Conservation (phyloP, 306 rosid genomes). For the Nissolia schottii region DNA sequence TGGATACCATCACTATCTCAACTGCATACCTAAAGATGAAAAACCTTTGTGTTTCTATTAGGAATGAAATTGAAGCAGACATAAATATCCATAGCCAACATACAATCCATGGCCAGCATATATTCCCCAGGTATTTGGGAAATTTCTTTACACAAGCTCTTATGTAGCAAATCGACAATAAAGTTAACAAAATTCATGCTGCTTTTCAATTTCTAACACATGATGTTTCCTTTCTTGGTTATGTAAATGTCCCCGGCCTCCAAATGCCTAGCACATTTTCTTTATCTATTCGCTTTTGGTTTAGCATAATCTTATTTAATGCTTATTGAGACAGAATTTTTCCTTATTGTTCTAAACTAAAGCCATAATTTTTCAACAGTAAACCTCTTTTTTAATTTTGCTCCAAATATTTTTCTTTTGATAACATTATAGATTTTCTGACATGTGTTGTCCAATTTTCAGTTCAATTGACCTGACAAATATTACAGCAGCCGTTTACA, state of each 20-base stretch:
- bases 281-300: not conserved
- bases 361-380: not conserved
- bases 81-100: conserved; percentile 78
- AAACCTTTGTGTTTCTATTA: conserved; percentile 60
- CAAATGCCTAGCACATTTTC: not conserved
- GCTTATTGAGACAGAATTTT: not conserved
- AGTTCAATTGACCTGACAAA: conserved; percentile 87
- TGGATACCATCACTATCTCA: conserved; percentile 76
- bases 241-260: not conserved
- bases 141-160: not conserved
- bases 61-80: conserved; percentile 87
- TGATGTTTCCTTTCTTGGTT: not conserved
- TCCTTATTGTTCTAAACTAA: not conserved
- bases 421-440: conserved; percentile 28
- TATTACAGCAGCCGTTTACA: conserved; percentile 88
- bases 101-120: conserved; percentile 61
- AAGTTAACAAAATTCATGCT: not conserved
- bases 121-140: conserved; percentile 79
- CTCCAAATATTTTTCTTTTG: not conserved
- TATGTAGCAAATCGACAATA: not conserved
- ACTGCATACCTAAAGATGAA: conserved; percentile 92
- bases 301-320: not conserved
- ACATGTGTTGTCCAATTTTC: conserved; percentile 39
- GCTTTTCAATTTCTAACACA: not conserved
- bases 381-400: not conserved